Evolutionary conservation across 106 monocot species (phyloP), one percentile per base, ranked within the genome.

Genomic region (Dioscorea dumetorum): DNA sequence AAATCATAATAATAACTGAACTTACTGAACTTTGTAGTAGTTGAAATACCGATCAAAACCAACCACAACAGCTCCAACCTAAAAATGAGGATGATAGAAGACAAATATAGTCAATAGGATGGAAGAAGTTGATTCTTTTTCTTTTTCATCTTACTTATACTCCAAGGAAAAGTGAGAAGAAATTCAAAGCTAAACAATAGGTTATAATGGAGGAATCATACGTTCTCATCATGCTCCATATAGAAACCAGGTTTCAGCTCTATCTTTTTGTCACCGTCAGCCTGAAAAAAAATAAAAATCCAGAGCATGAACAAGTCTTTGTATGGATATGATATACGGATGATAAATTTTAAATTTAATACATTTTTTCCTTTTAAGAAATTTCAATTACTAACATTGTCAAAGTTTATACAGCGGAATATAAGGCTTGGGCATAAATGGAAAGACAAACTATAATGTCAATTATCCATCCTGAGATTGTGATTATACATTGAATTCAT

Each of bases 1-100:
- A 20, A 59, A 28, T 24, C 3, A 15, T 50, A 16, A 16, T 50
- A 24, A 12, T 17, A 6, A 32, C 63, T 20, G 57, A 73, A 74
- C 88, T 80, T 89, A 97, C 95, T 97, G 95, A 60, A 97, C 73
- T 84, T 97, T 97, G 65, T 89, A 97, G 68, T 97, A 97, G 70
- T 97, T 97, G 54, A 97, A 74, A 62, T 97, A 92, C 21, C 95
- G 88, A 71, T 97, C 95, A 76, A 97, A 97, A 59, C 95, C 95
- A 68, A 97, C 95, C 21, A 97, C 91, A 77, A 97, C 95, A 57
- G 95, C 95, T 58, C 91, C 95, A 58, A 97, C 91, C 95, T 97
- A 71, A 73, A 72, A 67, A 63, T 9, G 28, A 68, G n/a, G 62
- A 22, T 61, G 48, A 70, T 58, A 34, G 15, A 19, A 15, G 33